These are phyloP conservation scores for Cucurbita pepo DNA, from an alignment of 306 rosid genomes.

Conservation along the genomic window DNA sequence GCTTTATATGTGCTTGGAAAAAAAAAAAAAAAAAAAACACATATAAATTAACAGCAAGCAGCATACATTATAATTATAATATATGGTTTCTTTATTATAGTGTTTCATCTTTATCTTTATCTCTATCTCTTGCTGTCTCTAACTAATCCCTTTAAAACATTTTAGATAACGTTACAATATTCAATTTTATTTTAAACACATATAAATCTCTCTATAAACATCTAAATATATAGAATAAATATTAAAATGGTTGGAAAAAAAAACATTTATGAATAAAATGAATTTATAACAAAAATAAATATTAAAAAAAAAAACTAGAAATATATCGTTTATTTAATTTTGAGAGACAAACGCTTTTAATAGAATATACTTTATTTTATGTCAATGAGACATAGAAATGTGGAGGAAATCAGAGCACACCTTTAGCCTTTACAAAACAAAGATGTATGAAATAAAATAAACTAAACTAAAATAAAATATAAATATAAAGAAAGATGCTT, in stretches of 20 bases:
- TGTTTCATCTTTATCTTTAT: background rate
- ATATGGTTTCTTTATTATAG: background rate
- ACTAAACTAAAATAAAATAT: background rate
- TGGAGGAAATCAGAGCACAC: constrained; percentile 1
- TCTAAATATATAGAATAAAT: background rate
- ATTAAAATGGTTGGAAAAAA: too few relatives aligned
- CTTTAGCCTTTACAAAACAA: background rate
- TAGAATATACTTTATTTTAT: background rate
- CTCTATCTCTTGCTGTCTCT: too few relatives aligned
- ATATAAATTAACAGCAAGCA: background rate
- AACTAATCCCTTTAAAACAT: background rate
- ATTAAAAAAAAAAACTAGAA: background rate
- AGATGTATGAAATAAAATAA: background rate
- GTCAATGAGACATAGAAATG: background rate
- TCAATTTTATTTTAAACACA: background rate
- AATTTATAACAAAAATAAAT: too few relatives aligned
- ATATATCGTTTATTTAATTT: background rate
- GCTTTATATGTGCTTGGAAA: background rate
- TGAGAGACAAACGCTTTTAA: background rate
- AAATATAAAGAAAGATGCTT: constrained; percentile 13
- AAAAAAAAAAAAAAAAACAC: background rate
- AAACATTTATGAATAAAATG: too few relatives aligned
- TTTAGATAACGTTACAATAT: background rate
- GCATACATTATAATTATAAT: background rate
- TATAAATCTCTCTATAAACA: background rate